phyloP scores from a whole-genome alignment of 768 basidiomycete genomes.

The Hericium erinaceus region DNA sequence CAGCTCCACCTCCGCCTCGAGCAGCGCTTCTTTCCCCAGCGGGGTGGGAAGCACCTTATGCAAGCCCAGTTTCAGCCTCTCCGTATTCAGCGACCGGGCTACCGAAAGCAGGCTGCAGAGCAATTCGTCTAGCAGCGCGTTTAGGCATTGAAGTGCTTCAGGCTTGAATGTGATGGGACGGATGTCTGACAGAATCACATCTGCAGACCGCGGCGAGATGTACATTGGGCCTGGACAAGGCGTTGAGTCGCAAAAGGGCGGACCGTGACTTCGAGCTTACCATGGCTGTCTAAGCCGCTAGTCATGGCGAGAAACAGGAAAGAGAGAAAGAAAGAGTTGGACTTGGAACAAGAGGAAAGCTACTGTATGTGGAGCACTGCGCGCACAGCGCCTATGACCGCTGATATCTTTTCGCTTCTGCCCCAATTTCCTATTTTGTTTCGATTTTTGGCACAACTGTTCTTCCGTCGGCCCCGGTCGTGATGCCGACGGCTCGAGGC shows the following conservation, averaged over 20 bases:
- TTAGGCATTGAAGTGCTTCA: slow-evolving; percentile 72
- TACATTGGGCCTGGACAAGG: slow-evolving; percentile 54
- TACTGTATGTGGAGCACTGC: background rate
- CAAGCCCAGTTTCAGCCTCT: slow-evolving; percentile 63
- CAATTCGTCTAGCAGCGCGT: slow-evolving; percentile 78
- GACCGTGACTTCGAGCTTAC: background rate
- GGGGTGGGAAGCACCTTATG: slow-evolving; percentile 67
- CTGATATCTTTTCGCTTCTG: background rate
- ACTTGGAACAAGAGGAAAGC: background rate
- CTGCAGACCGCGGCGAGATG: slow-evolving; percentile 76
- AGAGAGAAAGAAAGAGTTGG: background rate
- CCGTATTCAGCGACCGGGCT: slow-evolving; percentile 61
- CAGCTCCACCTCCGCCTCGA: slow-evolving; percentile 90
- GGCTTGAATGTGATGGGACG: slow-evolving; percentile 80
- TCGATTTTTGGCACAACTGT: background rate
- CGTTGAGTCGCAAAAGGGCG: background rate
- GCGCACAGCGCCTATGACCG: background rate
- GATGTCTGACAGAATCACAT: slow-evolving; percentile 87
- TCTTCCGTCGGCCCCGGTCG: too few species aligned
- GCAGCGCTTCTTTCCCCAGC: slow-evolving; percentile 83
- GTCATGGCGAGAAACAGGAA: slow-evolving; percentile 1
- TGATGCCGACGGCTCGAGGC: too few species aligned
- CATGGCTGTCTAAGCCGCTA: background rate
- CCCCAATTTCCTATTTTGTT: background rate
- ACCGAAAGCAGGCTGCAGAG: slow-evolving; percentile 61